These are phyloP conservation scores for Lagenidium giganteum DNA, from an alignment of 352 stramenopile genomes.

Conservation along the genomic window DNA sequence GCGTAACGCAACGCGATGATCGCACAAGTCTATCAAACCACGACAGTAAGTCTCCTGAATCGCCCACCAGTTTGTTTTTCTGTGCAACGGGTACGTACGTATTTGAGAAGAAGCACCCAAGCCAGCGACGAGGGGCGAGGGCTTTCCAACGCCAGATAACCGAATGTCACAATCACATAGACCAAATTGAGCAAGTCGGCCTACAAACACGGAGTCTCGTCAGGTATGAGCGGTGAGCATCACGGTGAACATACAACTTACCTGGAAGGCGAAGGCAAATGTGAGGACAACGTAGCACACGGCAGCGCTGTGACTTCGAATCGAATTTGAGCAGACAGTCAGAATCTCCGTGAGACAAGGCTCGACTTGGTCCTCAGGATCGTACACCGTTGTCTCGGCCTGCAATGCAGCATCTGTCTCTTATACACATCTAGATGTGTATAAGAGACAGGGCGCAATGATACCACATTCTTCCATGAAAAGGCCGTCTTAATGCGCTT, in stretches of 20 bases:
- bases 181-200: constrained; percentile 79
- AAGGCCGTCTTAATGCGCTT: constrained; percentile 81
- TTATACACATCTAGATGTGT: too few species aligned
- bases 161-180: constrained; percentile 64
- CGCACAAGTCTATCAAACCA: constrained; percentile 30
- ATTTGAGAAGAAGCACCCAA: constrained; percentile 78
- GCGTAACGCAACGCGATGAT: constrained; percentile 56
- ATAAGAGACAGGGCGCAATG: too few species aligned
- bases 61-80: background rate
- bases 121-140: constrained; percentile 50
- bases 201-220: constrained; percentile 18
- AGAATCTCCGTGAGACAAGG: constrained; percentile 51
- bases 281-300: constrained; percentile 64
- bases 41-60: background rate
- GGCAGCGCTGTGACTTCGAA: constrained; percentile 60
- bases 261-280: constrained; percentile 70
- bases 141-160: constrained; percentile 69
- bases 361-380: constrained; percentile 75
- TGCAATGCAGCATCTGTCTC: constrained; percentile 72
- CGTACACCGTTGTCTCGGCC: constrained; percentile 60
- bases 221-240: background rate
- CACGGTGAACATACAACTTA: constrained; percentile 12
- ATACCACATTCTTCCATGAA: constrained; percentile 59
- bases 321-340: constrained; percentile 46
- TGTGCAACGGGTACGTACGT: constrained; percentile 38